Conservation (phyloP, 768 basidiomycete species). For the Mycena floridula region DNA sequence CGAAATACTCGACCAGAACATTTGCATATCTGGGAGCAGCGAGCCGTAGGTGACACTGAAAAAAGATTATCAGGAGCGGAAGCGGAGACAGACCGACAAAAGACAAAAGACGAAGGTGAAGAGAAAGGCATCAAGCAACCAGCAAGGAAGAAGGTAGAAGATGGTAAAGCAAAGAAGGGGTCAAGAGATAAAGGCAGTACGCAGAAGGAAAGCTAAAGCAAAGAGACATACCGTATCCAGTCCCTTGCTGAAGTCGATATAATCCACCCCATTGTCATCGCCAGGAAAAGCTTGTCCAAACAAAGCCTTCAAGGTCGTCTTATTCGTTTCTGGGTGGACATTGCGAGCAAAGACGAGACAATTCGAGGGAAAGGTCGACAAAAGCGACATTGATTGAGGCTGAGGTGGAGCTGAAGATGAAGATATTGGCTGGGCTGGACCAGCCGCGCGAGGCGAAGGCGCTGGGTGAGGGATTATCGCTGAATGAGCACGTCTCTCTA, state of each 20-base stretch:
- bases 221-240: constrained; percentile 54
- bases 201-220: neutral
- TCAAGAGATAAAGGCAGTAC: neutral
- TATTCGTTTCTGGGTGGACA: constrained; percentile 72
- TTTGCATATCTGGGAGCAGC: constrained; percentile 42
- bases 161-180: neutral
- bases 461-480: neutral
- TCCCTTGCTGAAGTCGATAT: constrained; percentile 75
- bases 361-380: constrained; percentile 44
- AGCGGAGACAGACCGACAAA: neutral
- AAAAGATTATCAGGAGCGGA: neutral
- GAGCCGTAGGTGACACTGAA: constrained; percentile 70
- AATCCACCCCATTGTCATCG: constrained; percentile 47
- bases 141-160: constrained; percentile 14
- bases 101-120: neutral
- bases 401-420: neutral
- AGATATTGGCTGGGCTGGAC: no score
- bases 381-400: neutral
- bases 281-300: constrained; percentile 38
- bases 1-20: constrained; percentile 41
- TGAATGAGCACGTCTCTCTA: neutral
- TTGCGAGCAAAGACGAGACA: constrained; percentile 71
- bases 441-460: no score
- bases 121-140: constrained; percentile 1
- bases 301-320: constrained; percentile 64